Conservation (phyloP, 805 yeast species). For the Pichia rugopelliculosa region DNA sequence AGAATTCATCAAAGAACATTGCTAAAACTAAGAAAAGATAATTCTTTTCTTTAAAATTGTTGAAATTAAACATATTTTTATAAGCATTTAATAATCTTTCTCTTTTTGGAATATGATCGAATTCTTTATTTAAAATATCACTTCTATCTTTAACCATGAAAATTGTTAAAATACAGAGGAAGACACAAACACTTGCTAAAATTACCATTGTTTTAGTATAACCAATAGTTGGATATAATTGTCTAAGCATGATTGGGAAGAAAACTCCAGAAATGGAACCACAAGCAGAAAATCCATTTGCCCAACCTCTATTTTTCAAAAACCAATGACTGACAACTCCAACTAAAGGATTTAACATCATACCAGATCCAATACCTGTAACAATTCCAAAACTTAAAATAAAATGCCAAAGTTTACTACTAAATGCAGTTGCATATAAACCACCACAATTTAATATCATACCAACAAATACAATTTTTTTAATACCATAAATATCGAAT, state of each 20-base stretch:
- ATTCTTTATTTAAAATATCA: conserved; percentile 19
- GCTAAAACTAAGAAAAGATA: conserved; percentile 34
- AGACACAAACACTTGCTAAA: conserved; percentile 40
- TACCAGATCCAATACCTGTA: conserved; percentile 53
- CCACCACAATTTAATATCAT: conserved; percentile 32
- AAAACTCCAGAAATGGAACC: conserved; percentile 48
- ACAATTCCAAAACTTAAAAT: conserved; percentile 51
- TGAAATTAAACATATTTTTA: conserved; percentile 31
- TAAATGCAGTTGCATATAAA: conserved; percentile 32
- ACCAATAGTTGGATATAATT: conserved; percentile 42
- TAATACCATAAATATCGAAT: conserved; percentile 57
- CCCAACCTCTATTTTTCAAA: conserved; percentile 48
- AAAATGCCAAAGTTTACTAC: conserved; percentile 52
- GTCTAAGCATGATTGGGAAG: conserved; percentile 47
- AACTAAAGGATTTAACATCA: conserved; percentile 54
- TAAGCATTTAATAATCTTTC: conserved; percentile 10
- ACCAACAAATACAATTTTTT: conserved; percentile 39
- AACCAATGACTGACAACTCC: conserved; percentile 67
- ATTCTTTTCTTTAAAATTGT: conserved; percentile 33
- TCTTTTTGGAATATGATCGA: conserved; percentile 16
- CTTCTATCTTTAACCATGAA: conserved; percentile 37
- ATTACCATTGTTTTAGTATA: conserved; percentile 49
- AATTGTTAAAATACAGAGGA: conserved; percentile 30
- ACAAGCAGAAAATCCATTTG: conserved; percentile 41
- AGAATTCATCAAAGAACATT: conserved; percentile 40